Conservation (phyloP, 768 basidiomycete genomes). For the Boletus tylopilopsis region DNA sequence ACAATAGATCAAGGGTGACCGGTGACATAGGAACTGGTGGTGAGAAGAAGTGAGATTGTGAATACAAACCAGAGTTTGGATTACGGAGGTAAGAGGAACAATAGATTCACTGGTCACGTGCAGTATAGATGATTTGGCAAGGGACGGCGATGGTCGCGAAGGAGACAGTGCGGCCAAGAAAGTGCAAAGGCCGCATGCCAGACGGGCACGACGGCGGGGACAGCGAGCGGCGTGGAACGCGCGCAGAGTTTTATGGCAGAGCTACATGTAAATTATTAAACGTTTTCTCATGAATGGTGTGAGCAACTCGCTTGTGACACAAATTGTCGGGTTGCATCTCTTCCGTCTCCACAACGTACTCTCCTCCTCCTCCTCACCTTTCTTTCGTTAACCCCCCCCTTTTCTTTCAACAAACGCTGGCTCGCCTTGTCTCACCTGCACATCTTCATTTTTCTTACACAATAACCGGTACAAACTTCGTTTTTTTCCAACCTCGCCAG, state of each 20-base stretch:
- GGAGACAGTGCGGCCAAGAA: slow-evolving; percentile 1
- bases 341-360: slow-evolving; percentile 14
- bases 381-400: slow-evolving; percentile 10
- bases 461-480: slow-evolving; percentile 8
- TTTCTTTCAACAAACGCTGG: slow-evolving; percentile 22
- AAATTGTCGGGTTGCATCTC: slow-evolving; percentile 11
- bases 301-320: slow-evolving; percentile 9
- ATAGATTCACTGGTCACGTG: slow-evolving; percentile 15
- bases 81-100: slow-evolving; percentile 51
- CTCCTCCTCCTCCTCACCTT: not conserved
- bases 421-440: slow-evolving; percentile 12
- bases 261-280: not conserved
- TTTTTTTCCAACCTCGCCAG: slow-evolving; percentile 31
- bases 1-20: slow-evolving; percentile 60
- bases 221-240: slow-evolving; percentile 4
- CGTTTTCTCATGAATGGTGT: not conserved
- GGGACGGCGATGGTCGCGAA: slow-evolving; percentile 11
- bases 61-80: slow-evolving; percentile 54
- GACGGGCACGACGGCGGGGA: slow-evolving; percentile 7
- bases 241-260: slow-evolving; percentile 5
- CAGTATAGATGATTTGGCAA: not conserved
- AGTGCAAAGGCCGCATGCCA: slow-evolving; percentile 7
- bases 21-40: slow-evolving; percentile 44
- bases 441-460: slow-evolving; percentile 8
- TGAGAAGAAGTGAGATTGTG: not conserved